Evolutionary conservation across 2,329 filamentous ascomycete species (phyloP).

Genomic region (Talaromyces sp.): DNA sequence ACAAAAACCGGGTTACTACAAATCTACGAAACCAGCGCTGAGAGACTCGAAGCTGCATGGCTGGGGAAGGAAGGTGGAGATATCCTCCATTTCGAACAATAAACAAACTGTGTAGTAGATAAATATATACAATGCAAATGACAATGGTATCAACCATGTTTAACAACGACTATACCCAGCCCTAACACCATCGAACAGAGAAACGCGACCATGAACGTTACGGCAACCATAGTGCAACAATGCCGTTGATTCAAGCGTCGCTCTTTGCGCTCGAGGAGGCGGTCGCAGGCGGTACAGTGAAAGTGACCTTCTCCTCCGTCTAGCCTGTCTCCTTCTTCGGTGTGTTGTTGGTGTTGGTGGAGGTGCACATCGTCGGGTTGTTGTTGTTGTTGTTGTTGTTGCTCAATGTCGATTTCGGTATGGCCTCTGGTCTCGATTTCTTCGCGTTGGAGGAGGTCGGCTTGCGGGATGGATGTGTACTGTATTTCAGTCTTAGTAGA

Average conservation of each 20-base stretch:
- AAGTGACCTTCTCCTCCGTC: background rate
- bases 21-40: slow-evolving; percentile 33
- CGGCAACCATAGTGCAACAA: slow-evolving; percentile 15
- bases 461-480: slow-evolving; percentile 4
- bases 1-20: slow-evolving; percentile 32
- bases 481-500: background rate
- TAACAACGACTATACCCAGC: slow-evolving; percentile 3
- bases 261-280: slow-evolving; percentile 8
- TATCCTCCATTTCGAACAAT: slow-evolving; percentile 9
- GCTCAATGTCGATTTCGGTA: background rate
- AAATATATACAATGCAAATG: background rate
- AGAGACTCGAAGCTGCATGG: slow-evolving; percentile 20
- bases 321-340: background rate
- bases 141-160: background rate
- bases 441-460: background rate
- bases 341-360: background rate
- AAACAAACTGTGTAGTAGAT: background rate
- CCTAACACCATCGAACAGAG: slow-evolving; percentile 10
- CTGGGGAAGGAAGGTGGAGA: slow-evolving; percentile 15
- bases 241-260: slow-evolving; percentile 2
- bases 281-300: slow-evolving; percentile 13
- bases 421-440: background rate
- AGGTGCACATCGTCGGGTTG: background rate
- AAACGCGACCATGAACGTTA: slow-evolving; percentile 14
- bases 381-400: background rate